phyloP scores from a whole-genome alignment of 176 grass and related monocot species.

The Miscanthus lutarioriparius region DNA sequence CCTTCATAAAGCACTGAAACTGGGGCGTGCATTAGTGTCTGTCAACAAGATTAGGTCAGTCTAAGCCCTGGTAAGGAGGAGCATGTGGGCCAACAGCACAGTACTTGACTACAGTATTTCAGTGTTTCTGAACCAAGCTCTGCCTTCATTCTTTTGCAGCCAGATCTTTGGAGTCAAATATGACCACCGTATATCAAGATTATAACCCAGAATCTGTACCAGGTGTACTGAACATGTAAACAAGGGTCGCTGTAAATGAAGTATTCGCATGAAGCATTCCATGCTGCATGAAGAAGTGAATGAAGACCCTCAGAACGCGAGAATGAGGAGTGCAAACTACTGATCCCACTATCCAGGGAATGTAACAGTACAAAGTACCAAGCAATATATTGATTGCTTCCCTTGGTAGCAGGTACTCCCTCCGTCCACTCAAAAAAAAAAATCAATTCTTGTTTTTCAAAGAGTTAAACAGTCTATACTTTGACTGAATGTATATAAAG shows the following conservation, averaged over 20 bases:
- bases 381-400: not conserved
- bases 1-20: not conserved
- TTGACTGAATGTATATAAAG: too few species aligned
- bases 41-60: conserved; percentile 6
- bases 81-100: not conserved
- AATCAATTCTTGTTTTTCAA: too few species aligned
- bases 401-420: too few species aligned
- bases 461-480: too few species aligned
- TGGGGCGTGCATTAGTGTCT: not conserved
- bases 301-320: not conserved
- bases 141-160: not conserved
- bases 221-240: not conserved
- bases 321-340: not conserved
- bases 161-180: not conserved
- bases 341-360: not conserved
- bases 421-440: too few species aligned
- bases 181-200: not conserved
- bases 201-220: not conserved
- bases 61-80: not conserved
- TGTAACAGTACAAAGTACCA: not conserved
- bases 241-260: too few species aligned
- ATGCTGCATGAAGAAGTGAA: too few species aligned
- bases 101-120: not conserved
- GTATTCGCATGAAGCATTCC: not conserved
- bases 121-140: not conserved